Evolutionary conservation across 116 monocot genomes (phyloP), one percentile per base, ranked within the genome.

Genomic region (Zostera marina): DNA sequence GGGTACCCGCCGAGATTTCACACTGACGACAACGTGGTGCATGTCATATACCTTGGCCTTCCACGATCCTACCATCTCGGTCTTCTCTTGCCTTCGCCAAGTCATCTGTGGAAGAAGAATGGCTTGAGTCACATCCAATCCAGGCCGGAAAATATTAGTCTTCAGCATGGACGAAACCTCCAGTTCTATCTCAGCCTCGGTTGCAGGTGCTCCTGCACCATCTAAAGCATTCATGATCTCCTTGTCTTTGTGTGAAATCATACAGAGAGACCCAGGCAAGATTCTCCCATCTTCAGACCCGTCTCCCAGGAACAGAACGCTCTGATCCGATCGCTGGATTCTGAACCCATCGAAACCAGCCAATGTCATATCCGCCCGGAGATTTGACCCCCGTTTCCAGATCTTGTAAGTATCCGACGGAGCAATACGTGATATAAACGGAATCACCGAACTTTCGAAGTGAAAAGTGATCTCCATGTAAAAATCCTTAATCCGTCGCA

Each of bases 361-460:
- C 44, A 96, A 64, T 0, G 96, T 89, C 89, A 96, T 88, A 46
- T 96, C 96, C 7, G 96, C 96, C 13, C 96, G 67, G 4, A 96
- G 64, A 55, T 96, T 89, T n/a, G 89, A 74, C 3, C 96, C 96
- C 4, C 80, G 60, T 70, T 96, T 96, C 96, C 96, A 96, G 13
- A 96, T 82, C 72, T 76, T 77, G 61, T 89, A 96, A 7, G 96
- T 96, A 58, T 96, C 96, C 16, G 96, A 96, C 17, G 96, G 96
- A 5, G 96, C 89, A 15, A 96, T 88, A 47, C 89, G 64, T 0
- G 89, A 88, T 40, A 96, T 73, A 53, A 96, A 96, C 3, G 96
- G 96, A 20, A 96, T 96, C 24, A 96, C 96, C 1, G 96, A 96
- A 70, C 96, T 96, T 68, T 88, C 94, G 21, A 94, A 94, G 57